Conservation (phyloP, 2,329 filamentous ascomycete genomes). For the Ophiostoma populinum region DNA sequence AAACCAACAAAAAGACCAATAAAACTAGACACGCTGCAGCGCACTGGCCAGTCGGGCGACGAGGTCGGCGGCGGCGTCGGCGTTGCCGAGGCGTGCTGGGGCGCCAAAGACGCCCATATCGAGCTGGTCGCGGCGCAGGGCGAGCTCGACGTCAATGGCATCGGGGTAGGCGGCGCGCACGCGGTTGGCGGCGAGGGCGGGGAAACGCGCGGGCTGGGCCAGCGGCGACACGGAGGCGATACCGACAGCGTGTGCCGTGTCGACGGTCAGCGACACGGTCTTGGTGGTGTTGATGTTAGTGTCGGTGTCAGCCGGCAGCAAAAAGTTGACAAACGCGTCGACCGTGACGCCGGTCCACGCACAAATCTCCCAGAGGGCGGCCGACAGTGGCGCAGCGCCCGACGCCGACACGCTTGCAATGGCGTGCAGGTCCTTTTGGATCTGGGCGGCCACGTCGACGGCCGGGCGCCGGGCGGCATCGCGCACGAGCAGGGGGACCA, state of each 20-base stretch:
- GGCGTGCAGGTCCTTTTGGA: conserved; percentile 50
- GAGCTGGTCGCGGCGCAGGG: conserved; percentile 7
- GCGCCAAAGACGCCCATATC: conserved; percentile 13
- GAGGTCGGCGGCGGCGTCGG: background rate
- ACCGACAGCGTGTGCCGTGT: background rate
- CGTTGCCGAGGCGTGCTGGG: background rate
- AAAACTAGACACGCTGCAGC: background rate
- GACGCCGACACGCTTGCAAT: conserved; percentile 41
- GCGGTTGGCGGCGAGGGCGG: conserved; percentile 13
- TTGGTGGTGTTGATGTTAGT: background rate
- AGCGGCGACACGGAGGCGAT: background rate
- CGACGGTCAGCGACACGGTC: background rate
- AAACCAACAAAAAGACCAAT: background rate
- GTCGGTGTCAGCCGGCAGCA: conserved; percentile 26
- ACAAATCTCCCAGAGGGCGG: conserved; percentile 52
- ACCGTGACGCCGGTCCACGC: conserved; percentile 58
- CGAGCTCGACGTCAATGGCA: conserved; percentile 12
- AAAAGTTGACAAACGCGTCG: conserved; percentile 67
- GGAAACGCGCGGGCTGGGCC: conserved; percentile 5
- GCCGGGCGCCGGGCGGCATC: conserved; percentile 19
- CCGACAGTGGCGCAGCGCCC: conserved; percentile 32
- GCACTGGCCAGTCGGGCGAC: conserved; percentile 1
- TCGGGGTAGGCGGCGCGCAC: conserved; percentile 16
- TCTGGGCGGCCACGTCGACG: conserved; percentile 32
- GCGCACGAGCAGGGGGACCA: conserved; percentile 52